Evolutionary conservation across 331 rosid species (phyloP).

Genomic region (Rosa hybrid): DNA sequence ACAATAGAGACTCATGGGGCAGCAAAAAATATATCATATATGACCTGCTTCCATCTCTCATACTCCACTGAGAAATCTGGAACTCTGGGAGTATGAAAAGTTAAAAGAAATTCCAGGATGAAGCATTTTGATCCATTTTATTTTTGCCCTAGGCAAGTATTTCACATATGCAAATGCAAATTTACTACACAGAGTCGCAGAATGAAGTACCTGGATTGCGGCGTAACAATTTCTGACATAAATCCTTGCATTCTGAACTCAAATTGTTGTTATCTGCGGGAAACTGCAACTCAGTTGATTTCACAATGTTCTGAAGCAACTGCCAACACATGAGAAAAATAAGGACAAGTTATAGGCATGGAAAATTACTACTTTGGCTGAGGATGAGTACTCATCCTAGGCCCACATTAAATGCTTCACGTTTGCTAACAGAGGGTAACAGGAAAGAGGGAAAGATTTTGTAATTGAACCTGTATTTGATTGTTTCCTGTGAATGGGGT

Average conservation of each 20-base stretch:
- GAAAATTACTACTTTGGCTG: slow-evolving; percentile 17
- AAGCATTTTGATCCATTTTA: neutral
- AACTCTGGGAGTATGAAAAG: neutral
- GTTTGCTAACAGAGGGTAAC: slow-evolving; percentile 6
- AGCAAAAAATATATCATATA: neutral
- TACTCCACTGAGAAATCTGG: neutral
- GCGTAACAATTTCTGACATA: slow-evolving; percentile 90
- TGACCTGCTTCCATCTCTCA: slow-evolving; percentile 4
- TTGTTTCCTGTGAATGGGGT: slow-evolving; percentile 94
- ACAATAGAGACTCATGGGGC: neutral
- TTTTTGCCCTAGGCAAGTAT: neutral
- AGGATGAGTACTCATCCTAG: slow-evolving; percentile 15
- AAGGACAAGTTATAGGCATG: slow-evolving; percentile 21
- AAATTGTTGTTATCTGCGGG: slow-evolving; percentile 60
- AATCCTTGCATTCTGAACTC: slow-evolving; percentile 84
- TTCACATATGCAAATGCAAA: neutral
- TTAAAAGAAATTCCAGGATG: neutral
- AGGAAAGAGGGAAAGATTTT: neutral
- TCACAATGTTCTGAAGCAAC: slow-evolving; percentile 94
- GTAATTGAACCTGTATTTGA: slow-evolving; percentile 74
- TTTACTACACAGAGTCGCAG: neutral
- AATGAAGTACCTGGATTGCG: slow-evolving; percentile 78
- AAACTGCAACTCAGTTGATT: slow-evolving; percentile 81
- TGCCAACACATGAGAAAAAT: slow-evolving; percentile 43
- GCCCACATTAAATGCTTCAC: neutral